Base-by-base conservation (phyloP, 148 eudicot genomes). In the Diospyros lotus region DNA sequence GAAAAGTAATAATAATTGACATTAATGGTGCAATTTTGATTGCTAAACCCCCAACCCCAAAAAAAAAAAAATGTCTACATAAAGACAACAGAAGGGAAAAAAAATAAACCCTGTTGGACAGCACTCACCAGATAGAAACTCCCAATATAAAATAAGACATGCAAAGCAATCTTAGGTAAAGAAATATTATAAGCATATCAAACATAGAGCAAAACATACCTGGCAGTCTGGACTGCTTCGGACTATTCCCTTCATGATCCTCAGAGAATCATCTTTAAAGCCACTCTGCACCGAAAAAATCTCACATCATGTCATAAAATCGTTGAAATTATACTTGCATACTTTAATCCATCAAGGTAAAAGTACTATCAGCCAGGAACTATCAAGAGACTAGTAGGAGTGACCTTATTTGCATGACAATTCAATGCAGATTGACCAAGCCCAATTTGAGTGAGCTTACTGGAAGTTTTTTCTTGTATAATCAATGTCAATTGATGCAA, bases 221-320 rank as follows among this genome's bases (percentile, higher is more conserved):
- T 93, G 98, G 79, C 87, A 86, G 59, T 78, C 69, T 42, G 83
- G 77, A 75, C 60, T 77, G 79, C 85, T 79, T 80, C 82, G 85
- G n/a, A 85, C 84, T 72, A 88, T 88, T 17, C 78, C 78, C 82
- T 81, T 84, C 91, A 88, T 88, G 63, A 86, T 86, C 79, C 75
- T 86, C 73, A 82, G 72, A 38, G 91, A 88, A 60, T 88, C 89
- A 58, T 82, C 88, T 81, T 77, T 81, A 45, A 93, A 93, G 51
- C 98, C 98, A 82, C 90, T 83, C 96, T 93, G 77, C 76, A 83
- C 4, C 71, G 2, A 44, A 68, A 58, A 14, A 75, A 64, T 18
- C 42, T n/a, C 53, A 45, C 28, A 28, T 28, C 28, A 28, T 28
- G 28, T 8, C n/a, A 18, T 42, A 64, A 64, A 64, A 43, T 6